Base-by-base conservation (phyloP, 495 filamentous ascomycete species). In the Letharia columbiana region DNA sequence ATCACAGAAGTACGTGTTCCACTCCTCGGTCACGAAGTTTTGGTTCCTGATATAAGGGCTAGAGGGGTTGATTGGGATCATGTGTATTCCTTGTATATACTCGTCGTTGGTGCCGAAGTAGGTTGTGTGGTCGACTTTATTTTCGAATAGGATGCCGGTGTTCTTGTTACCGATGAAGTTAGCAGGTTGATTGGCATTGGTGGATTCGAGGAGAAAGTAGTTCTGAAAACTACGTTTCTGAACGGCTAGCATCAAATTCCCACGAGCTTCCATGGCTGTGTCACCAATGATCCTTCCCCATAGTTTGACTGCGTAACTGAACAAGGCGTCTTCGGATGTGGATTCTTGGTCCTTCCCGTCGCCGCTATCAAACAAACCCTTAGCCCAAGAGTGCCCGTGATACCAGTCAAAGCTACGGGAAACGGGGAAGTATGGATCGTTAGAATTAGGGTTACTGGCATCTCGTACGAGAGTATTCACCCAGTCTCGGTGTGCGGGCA, bases 311-410 rank as follows among this genome's bases (percentile, higher is more conserved):
- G 89, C 89, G 71, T 96, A 97, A 2, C 88, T 84, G 69, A 90
- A 91, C 80, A 92, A 87, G 54, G 89, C 83, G 75, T 98, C 94
- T 78, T 98, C 94, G 10, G 89, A 94, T 49, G 88, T 88, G 33
- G 88, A 92, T 74, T 98, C 94, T 73, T 97, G 80, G 72, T 98
- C 90, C 71, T 97, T 96, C 67, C 92, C 91, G 72, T 98, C 95
- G 52, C 78, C 83, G n/a, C 88, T 87, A 67, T 92, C 91, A 73
- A 90, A 95, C 18, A 98, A 81, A 8, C 94, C 94, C 69, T 97
- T 91, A 2, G 94, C 95, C 90, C 92, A 98, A 11, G 89, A 92
- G 80, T 98, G 94, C 6, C 94, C 94, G 72, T 95, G 86, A 77
- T 84, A 97, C 89, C 91, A 96, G 76, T 98, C 94, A 70, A 97